phyloP scores from a whole-genome alignment of 805 yeast genomes.

The Barnettozyma wickerhamii region DNA sequence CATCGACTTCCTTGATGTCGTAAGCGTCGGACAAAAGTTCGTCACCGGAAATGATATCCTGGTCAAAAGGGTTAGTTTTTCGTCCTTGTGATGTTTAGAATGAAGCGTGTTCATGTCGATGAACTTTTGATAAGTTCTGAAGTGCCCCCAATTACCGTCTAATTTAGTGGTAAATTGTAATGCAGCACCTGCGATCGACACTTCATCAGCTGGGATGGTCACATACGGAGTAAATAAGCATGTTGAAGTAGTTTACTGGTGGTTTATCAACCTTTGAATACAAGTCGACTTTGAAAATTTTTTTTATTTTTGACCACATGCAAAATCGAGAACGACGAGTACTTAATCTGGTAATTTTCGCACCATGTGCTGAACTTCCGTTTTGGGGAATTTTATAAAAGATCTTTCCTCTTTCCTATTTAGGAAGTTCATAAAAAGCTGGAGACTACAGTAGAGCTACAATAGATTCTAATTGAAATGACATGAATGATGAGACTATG shows the following conservation, averaged over 20 bases:
- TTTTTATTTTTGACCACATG: constrained; percentile 8
- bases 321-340: neutral
- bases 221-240: constrained; percentile 19
- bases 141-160: neutral
- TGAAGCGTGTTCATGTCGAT: neutral
- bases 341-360: neutral
- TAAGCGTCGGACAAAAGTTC: constrained; percentile 97
- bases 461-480: no score
- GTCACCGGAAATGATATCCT: constrained; percentile 90
- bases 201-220: neutral
- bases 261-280: neutral
- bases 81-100: neutral
- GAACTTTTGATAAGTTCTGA: no score
- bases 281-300: constrained; percentile 4
- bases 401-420: no score
- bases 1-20: constrained; percentile 82
- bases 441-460: no score
- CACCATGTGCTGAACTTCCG: no score
- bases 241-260: constrained; percentile 5
- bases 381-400: no score
- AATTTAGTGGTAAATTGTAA: neutral
- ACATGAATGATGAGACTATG: no score
- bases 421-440: no score
- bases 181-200: neutral
- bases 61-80: constrained; percentile 29